A percentile compares a stretch with the other conserved stretches of the same genome.
These are phyloP conservation scores for Fusarium succisae DNA, from an alignment of 2,329 filamentous ascomycete genomes.

Conservation along the genomic window DNA sequence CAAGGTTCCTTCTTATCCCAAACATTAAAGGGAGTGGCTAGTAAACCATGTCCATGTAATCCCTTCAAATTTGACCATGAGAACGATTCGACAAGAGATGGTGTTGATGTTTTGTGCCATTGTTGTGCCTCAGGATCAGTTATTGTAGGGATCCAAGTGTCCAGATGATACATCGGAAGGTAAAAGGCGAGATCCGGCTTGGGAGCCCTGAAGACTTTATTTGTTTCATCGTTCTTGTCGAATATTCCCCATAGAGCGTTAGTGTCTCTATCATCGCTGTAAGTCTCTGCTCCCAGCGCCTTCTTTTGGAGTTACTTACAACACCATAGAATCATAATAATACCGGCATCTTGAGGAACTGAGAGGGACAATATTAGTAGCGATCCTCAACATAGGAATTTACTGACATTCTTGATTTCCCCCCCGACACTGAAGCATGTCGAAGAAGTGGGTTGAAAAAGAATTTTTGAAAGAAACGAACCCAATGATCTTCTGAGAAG, in stretches of 20 bases:
- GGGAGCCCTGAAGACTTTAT: accelerated
- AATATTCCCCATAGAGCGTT: not conserved
- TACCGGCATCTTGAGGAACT: not conserved
- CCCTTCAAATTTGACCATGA: not conserved
- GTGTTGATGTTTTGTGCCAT: not conserved
- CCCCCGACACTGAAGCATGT: accelerated
- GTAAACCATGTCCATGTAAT: too few relatives aligned
- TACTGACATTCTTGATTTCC: not conserved
- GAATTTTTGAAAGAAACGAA: accelerated
- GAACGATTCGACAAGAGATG: not conserved
- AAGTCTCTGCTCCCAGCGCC: not conserved
- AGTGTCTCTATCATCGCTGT: accelerated
- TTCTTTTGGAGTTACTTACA: not conserved
- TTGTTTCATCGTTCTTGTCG: accelerated
- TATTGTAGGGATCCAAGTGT: accelerated
- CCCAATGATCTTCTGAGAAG: not conserved
- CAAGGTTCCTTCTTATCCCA: accelerated
- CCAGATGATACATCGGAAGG: not conserved
- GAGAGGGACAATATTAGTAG: too few relatives aligned
- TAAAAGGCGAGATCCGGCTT: not conserved
- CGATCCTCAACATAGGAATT: too few relatives aligned
- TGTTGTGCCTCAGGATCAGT: accelerated
- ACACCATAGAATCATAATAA: not conserved
- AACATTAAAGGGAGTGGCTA: not conserved
- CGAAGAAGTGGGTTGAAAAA: not conserved